phyloP scores from a whole-genome alignment of 2,329 filamentous ascomycete genomes.

The Penicillium digitatum region DNA sequence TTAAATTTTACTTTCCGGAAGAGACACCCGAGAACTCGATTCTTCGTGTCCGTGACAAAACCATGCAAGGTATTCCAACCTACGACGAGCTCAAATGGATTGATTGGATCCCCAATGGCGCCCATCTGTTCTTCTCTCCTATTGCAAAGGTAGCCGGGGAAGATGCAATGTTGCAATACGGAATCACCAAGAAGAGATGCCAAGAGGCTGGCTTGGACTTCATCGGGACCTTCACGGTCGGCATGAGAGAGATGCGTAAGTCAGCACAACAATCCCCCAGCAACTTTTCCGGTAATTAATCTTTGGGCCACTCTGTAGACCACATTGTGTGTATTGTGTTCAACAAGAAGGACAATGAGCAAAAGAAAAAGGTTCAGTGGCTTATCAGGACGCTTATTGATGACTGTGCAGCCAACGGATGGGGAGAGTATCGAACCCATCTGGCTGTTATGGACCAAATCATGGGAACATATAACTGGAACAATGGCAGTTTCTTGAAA shows the following conservation, averaged over 20 bases:
- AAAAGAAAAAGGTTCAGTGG: slow-evolving; percentile 37
- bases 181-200: slow-evolving; percentile 39
- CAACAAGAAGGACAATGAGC: slow-evolving; percentile 43
- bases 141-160: slow-evolving; percentile 49
- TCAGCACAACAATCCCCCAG: neutral
- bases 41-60: slow-evolving; percentile 30
- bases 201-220: slow-evolving; percentile 50
- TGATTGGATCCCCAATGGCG: slow-evolving; percentile 53
- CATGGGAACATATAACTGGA: slow-evolving; percentile 47
- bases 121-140: slow-evolving; percentile 52
- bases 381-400: slow-evolving; percentile 39
- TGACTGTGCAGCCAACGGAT: slow-evolving; percentile 37
- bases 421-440: slow-evolving; percentile 48
- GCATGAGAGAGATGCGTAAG: slow-evolving; percentile 50
- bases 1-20: slow-evolving; percentile 38
- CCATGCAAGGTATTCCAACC: slow-evolving; percentile 23
- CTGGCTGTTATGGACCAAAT: slow-evolving; percentile 49
- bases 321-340: slow-evolving; percentile 55
- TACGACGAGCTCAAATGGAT: slow-evolving; percentile 43
- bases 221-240: slow-evolving; percentile 51
- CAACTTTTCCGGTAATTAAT: neutral
- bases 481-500: slow-evolving; percentile 41
- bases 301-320: slow-evolving; percentile 21
- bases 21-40: slow-evolving; percentile 35
- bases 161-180: slow-evolving; percentile 47